Evolutionary conservation across 1,139 yeast genomes (phyloP).

Genomic region (Pichia sp.): DNA sequence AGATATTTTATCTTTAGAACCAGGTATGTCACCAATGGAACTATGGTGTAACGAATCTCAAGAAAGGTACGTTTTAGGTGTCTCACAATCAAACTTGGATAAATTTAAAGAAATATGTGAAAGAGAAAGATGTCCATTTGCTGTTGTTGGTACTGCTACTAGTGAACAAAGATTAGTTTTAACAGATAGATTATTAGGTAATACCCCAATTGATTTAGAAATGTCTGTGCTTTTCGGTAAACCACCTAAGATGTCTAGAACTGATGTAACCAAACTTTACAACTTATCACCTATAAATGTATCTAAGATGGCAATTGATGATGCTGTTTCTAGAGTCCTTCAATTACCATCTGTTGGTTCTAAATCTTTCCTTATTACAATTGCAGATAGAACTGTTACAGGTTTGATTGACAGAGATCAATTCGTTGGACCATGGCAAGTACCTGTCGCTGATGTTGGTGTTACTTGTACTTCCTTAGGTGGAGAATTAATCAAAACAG

Average conservation of each 20-base stretch:
- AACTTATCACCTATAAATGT: constrained; percentile 41
- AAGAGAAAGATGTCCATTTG: constrained; percentile 94
- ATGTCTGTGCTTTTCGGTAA: constrained; percentile 97
- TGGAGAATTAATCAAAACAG: constrained; percentile 59
- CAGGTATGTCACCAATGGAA: constrained; percentile 99
- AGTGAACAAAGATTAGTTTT: constrained; percentile 75
- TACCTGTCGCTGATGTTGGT: constrained; percentile 98
- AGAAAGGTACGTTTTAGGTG: constrained; percentile 94
- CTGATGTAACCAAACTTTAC: constrained; percentile 60
- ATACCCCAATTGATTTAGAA: constrained; percentile 91
- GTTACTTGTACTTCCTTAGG: constrained; percentile 91
- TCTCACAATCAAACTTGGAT: constrained; percentile 69
- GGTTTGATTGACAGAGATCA: constrained; percentile 97
- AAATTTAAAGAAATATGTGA: constrained; percentile 72
- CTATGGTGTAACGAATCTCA: constrained; percentile 99
- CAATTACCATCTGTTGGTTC: constrained; percentile 94
- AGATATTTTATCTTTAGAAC: constrained; percentile 84
- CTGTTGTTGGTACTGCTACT: constrained; percentile 94
- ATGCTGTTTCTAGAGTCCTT: constrained; percentile 75
- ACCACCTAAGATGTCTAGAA: constrained; percentile 89
- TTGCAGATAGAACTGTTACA: constrained; percentile 95
- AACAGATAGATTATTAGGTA: constrained; percentile 64
- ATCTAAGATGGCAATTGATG: constrained; percentile 33
- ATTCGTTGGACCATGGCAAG: constrained; percentile 99
- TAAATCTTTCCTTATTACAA: constrained; percentile 88